phyloP scores from a whole-genome alignment of 2,329 filamentous ascomycete species.

The Mycosphaerella sp. region DNA sequence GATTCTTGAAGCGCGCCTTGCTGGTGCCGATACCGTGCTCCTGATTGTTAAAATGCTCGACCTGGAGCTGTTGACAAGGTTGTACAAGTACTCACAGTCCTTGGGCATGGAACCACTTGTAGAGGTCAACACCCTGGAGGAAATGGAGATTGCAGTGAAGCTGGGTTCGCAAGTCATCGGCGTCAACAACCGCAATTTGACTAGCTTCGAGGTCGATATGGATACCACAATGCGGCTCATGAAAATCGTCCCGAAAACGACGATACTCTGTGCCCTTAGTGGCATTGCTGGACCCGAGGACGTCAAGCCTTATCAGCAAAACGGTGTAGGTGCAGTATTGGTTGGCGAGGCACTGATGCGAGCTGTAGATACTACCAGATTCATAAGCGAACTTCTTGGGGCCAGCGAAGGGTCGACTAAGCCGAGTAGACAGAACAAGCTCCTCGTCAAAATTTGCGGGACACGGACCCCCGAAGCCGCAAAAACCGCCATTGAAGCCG shows the following conservation, averaged over 20 bases:
- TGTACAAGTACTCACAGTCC: slow-evolving; percentile 84
- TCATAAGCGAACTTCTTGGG: slow-evolving; percentile 79
- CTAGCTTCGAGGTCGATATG: slow-evolving; percentile 94
- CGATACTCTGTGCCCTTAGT: slow-evolving; percentile 87
- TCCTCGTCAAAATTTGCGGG: slow-evolving; percentile 91
- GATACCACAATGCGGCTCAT: slow-evolving; percentile 60
- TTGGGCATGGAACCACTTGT: slow-evolving; percentile 97
- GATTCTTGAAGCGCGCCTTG: slow-evolving; percentile 86
- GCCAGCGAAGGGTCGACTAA: slow-evolving; percentile 35
- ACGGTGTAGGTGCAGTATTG: slow-evolving; percentile 86
- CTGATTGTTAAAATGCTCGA: slow-evolving; percentile 99
- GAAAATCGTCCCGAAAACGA: slow-evolving; percentile 75
- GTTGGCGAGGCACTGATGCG: slow-evolving; percentile 97
- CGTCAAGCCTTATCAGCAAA: slow-evolving; percentile 77
- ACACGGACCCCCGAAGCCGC: slow-evolving; percentile 79
- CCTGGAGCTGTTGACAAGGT: slow-evolving; percentile 60
- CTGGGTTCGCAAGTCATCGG: slow-evolving; percentile 88
- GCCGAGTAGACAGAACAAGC: slow-evolving; percentile 31
- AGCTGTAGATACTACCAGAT: slow-evolving; percentile 70
- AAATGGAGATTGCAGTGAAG: slow-evolving; percentile 82
- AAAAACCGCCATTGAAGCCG: slow-evolving; percentile 70
- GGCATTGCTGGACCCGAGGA: slow-evolving; percentile 87
- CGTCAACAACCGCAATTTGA: slow-evolving; percentile 95
- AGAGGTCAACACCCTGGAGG: slow-evolving; percentile 88
- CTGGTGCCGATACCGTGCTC: slow-evolving; percentile 88